Conservation (phyloP, 1,284 basidiomycete species). For the Puccinia novopanici region DNA sequence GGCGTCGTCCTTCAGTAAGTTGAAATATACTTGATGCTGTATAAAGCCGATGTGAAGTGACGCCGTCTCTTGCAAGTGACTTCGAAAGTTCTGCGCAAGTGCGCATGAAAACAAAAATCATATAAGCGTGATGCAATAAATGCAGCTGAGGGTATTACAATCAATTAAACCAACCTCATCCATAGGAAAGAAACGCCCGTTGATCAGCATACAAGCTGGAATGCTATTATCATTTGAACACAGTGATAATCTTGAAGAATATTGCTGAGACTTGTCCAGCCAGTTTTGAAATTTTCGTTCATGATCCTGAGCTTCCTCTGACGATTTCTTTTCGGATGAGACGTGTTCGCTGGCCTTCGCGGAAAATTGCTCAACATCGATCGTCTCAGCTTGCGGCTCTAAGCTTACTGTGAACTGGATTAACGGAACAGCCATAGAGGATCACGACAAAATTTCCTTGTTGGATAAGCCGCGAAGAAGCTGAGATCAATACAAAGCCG, state of each 20-base stretch:
- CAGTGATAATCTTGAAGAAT: slow-evolving; percentile 37
- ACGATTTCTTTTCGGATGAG: neutral
- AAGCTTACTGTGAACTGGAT: slow-evolving; percentile 24
- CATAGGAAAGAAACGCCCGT: slow-evolving; percentile 76
- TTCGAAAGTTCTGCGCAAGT: slow-evolving; percentile 67
- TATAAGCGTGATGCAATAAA: neutral
- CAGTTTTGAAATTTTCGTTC: slow-evolving; percentile 20
- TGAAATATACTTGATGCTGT: slow-evolving; percentile 73
- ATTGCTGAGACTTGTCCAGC: slow-evolving; percentile 28
- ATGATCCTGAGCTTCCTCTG: neutral
- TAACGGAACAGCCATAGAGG: neutral
- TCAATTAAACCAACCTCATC: slow-evolving; percentile 66
- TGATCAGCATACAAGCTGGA: slow-evolving; percentile 70
- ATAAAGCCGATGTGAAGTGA: slow-evolving; percentile 69
- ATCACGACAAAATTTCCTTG: neutral
- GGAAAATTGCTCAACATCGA: slow-evolving; percentile 31
- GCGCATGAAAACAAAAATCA: neutral
- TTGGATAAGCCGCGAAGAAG: neutral
- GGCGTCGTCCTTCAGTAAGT: slow-evolving; percentile 66
- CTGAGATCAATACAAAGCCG: neutral
- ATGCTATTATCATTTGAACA: slow-evolving; percentile 34
- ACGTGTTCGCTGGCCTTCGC: slow-evolving; percentile 1
- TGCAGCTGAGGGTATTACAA: neutral
- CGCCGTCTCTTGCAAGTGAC: slow-evolving; percentile 67
- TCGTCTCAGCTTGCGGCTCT: slow-evolving; percentile 9